Conservation (phyloP, 805 yeast genomes). For the Pichia insulana region DNA sequence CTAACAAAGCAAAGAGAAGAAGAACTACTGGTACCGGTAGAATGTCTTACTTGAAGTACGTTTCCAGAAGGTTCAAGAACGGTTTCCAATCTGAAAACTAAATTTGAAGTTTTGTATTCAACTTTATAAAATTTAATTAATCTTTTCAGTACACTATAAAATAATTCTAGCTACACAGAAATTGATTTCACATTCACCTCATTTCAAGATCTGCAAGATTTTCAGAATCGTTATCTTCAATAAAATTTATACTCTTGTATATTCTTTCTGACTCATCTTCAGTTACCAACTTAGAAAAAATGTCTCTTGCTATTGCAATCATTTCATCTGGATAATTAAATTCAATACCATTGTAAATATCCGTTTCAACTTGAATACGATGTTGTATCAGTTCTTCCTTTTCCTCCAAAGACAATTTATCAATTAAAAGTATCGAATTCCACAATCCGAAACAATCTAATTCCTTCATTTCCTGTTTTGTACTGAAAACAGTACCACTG, state of each 20-base stretch:
- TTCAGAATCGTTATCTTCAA: slow-evolving; percentile 17
- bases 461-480: slow-evolving; percentile 22
- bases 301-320: slow-evolving; percentile 61
- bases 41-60: slow-evolving; percentile 95
- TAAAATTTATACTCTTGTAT: slow-evolving; percentile 54
- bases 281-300: slow-evolving; percentile 58
- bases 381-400: slow-evolving; percentile 25
- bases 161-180: background rate
- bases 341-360: slow-evolving; percentile 49
- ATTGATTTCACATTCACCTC: too few species aligned
- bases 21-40: slow-evolving; percentile 99
- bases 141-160: background rate
- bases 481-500: slow-evolving; percentile 18
- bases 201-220: slow-evolving; percentile 9
- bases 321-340: slow-evolving; percentile 53
- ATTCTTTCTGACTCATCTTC: slow-evolving; percentile 75
- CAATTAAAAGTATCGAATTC: slow-evolving; percentile 11
- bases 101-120: slow-evolving; percentile 1
- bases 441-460: slow-evolving; percentile 27
- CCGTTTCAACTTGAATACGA: slow-evolving; percentile 18
- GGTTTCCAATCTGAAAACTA: slow-evolving; percentile 73
- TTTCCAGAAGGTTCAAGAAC: slow-evolving; percentile 97
- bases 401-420: slow-evolving; percentile 11
- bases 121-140: background rate
- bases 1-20: slow-evolving; percentile 98